phyloP scores from a whole-genome alignment of 805 yeast species.

The Candida hungchunana region DNA sequence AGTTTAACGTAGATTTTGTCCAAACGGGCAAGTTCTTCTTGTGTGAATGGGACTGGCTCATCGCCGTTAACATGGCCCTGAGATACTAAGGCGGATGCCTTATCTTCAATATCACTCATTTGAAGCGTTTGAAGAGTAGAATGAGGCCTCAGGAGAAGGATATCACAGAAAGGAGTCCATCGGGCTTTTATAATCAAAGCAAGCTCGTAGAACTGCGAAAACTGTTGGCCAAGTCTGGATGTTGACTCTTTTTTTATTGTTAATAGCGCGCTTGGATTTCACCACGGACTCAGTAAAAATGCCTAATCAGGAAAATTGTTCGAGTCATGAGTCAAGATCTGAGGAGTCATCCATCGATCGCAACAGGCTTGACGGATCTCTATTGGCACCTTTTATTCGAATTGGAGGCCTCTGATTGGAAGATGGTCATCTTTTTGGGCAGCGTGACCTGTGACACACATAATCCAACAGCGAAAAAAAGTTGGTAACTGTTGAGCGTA shows the following conservation, averaged over 20 bases:
- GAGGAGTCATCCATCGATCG: slow-evolving; percentile 9
- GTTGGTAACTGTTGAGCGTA: no score
- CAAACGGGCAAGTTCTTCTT: slow-evolving; percentile 33
- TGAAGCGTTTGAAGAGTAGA: not conserved
- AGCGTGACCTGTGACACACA: no score
- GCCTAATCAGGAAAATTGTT: slow-evolving; percentile 6
- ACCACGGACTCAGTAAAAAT: slow-evolving; percentile 9
- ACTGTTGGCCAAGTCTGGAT: no score
- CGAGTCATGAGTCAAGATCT: slow-evolving; percentile 17
- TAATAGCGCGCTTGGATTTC: no score
- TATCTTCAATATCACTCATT: slow-evolving; percentile 15
- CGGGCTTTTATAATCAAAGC: slow-evolving; percentile 1
- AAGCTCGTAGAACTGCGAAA: no score
- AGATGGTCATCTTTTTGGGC: no score
- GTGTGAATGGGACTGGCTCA: slow-evolving; percentile 17
- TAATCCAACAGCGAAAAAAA: no score
- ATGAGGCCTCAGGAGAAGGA: not conserved
- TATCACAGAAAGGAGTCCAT: not conserved
- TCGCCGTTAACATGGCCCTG: slow-evolving; percentile 7
- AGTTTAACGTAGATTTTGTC: slow-evolving; percentile 57
- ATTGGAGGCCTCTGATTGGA: no score
- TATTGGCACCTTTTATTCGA: no score
- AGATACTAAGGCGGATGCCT: slow-evolving; percentile 8
- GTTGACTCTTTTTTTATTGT: no score
- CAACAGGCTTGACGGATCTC: no score